Evolutionary conservation across 139 green algal genomes (phyloP), one percentile per base, ranked within the genome.

Genomic region (Micractinium sp.): DNA sequence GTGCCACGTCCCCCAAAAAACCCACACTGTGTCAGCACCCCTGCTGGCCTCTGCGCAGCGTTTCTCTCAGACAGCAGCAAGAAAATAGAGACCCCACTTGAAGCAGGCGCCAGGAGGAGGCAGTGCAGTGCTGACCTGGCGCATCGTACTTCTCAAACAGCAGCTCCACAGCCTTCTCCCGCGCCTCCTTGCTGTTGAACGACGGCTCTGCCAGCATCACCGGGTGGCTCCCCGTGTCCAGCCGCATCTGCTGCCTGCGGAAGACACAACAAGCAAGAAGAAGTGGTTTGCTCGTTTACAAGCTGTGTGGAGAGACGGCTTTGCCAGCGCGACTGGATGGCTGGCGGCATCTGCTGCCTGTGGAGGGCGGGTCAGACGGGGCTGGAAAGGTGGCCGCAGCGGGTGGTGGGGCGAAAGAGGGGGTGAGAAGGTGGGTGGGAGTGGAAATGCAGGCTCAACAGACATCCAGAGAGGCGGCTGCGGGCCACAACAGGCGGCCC

Each of bases 181-280:
- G 93, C 13, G 89, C 63, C n/a, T 86, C 93, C 4, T 87, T 89
- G 9, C 86, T 94, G 89, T 96, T 97, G 87, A 95, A 92, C 0
- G 95, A 94, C 0, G 98, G 96, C 93, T 99, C 98, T 7, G 96
- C 95, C 53, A 99, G 87, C 92, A 99, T 89, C 25, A 99, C 86
- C 7, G 98, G 97, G 89, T 98, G 97, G 89, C 99, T 97, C 71
- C 93, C 86, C 0, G 95, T 92, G 53, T 97, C 91, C 12, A 98
- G 89, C 39, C 91, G 86, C 84, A 99, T 92, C 29, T 96, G 93
- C 20, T 99, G 95, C 75, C 96, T 98, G 95, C 36, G 63, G 20
- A 9, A 23, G 19, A 22, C 7, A 20, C 23, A 31, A 47, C 35
- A 27, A 35, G 76, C 36, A 71, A n/a, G n/a, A n/a, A n/a, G n/a